Evolutionary conservation across 2,329 filamentous ascomycete species (phyloP), one percentile per base, ranked within the genome.

Genomic region (Penicillium sp.): DNA sequence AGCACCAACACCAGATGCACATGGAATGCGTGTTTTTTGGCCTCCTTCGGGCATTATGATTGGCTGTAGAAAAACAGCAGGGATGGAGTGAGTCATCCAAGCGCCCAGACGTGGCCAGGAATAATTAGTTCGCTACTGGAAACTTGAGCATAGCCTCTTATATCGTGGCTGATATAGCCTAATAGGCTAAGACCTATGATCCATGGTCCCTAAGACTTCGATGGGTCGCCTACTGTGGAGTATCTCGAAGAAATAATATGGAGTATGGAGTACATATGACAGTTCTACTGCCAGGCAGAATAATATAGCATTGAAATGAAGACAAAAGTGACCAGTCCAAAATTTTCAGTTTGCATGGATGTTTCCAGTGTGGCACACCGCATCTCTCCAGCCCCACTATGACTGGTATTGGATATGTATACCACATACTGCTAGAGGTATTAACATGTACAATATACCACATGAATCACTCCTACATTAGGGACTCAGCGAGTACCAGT

Each of bases 21-120:
- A 3, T 30, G 10, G 24, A 49, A n/a, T 49, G 45, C 47, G 30
- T 51, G 28, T 35, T 19, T 35, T 51, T 33, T 2, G 30, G 30
- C 1, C n/a, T n/a, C n/a, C 28, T 1, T n/a, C 26, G 4, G 4
- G 28, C 17, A 49, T 9, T 51, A 35, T 51, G 47, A 51, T 51
- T 35, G 47, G 47, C 47, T n/a, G 35, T 33, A n/a, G 30, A 15
- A 22, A 9, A 22, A 17, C 15, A 26, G 33, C 47, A 22, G 47
- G 47, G 47, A 51, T 51, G n/a, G 28, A 22, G 47, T 51, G 47
- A 51, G 47, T 51, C 47, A 51, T 28, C 28, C 0, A 35, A 6
- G 10, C 8, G 47, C n/a, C 47, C 17, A 33, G 47, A n/a, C 28
- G 28, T 33, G 47, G 47, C 47, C 13, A 24, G 19, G 42, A 9